Base-by-base conservation (phyloP, 1,284 basidiomycete species). In the Flammula alnicola region DNA sequence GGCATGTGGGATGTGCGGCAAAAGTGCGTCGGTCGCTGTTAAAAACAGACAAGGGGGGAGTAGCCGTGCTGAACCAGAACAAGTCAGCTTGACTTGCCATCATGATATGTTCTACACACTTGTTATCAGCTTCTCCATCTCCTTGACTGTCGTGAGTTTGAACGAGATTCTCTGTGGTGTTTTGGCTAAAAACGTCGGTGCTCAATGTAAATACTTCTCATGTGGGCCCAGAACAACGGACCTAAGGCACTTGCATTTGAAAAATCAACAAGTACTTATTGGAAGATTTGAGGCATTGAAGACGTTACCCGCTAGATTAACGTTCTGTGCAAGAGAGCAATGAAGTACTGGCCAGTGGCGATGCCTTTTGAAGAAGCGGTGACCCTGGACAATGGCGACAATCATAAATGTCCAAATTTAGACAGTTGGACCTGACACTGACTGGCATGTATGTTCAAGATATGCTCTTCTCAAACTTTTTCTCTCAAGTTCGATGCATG, bases 401-500 rank as follows among this genome's bases (percentile, higher is more conserved):
- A 39, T 16, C 30, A 36, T 42, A 30, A 27, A 50, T 40, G 30
- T 22, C 42, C 38, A 40, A 27, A 33, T 49, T 52, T 52, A 31
- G 26, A 32, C 27, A 40, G 43, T 47, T 48, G 27, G 39, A 50
- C 27, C 47, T 55, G 49, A 49, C 53, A 55, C 32, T 32, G 42
- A 25, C 31, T 51, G 49, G 35, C 49, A 52, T 51, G 54, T 47
- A 55, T 55, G 46, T 42, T 33, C 37, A 44, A 48, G 38, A 40
- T 42, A 39, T 48, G 39, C 51, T 52, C 48, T 31, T 44, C 43
- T 42, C 30, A 44, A 40, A 42, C 27, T 37, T 16, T 31, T 49
- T 54, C 40, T 43, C 47, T 27, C 36, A 50, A 36, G 36, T 55
- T 52, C 50, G 51, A 56, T 52, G 47, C 51, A 50, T 47, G 26